Base-by-base conservation (phyloP, 2,329 filamentous ascomycete species). In the Lachnellula occidentalis region DNA sequence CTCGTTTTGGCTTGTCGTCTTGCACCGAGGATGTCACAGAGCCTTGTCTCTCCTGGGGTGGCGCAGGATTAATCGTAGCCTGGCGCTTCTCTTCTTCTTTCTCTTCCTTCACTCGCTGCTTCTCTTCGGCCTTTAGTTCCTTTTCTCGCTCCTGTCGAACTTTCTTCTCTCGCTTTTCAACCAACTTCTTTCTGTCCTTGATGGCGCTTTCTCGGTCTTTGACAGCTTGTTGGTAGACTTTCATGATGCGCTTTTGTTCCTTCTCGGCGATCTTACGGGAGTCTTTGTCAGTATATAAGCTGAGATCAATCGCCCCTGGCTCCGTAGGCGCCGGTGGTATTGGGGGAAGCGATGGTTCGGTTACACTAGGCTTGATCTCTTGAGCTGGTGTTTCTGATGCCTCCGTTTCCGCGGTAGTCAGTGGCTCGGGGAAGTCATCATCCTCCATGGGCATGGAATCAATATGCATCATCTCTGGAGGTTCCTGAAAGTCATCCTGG, bases 261-360 rank as follows among this genome's bases (percentile, higher is more conserved):
- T 85, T 87, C 63, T 89, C 83, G 1, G 84, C 86, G 41, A 83
- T 76, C 63, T 87, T 89, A 8, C 82, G 80, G 27, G 81, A 74
- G 6, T 82, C 79, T 64, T 86, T 86, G 69, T 89, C 83, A 2
- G 77, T 72, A 66, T 82, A 85, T 46, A 76, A 71, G 45, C 75
- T 73, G 1, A 85, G 68, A 61, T 90, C 78, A 1, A 86, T 78
- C 2, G 75, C 71, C 1, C 74, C 65, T 2, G 83, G 83, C 48
- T 79, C 74, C 5, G 72, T 59, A 1, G 87, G 87, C 3, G 78
- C 65, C 8, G 72, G 67, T 8, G 78, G 77, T 12, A 81, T 69
- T 1, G 75, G 72, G 17, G 77, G 78, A 4, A 80, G 65, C 15
- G 55, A 46, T 36, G 58, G 63, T 8, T 76, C 70, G 2, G 77